A percentile compares a stretch with the other conserved stretches of the same genome.
Evolutionary conservation across 495 filamentous ascomycete species (phyloP).

Genomic region (Hypoxylon lienhwacheense): DNA sequence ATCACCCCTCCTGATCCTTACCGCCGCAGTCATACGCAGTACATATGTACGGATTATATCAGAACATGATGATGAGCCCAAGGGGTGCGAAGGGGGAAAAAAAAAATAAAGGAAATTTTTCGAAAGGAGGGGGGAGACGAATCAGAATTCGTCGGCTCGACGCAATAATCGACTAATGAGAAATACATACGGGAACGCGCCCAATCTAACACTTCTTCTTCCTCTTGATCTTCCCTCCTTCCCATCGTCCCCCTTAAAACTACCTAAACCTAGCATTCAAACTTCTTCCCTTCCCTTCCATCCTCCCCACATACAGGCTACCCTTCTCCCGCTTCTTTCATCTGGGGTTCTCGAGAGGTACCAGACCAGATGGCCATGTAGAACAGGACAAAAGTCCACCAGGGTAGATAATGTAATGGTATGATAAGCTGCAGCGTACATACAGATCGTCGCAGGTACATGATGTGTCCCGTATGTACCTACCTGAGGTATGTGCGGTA

Average conservation of each 20-base stretch:
- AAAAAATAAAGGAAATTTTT: slow-evolving; percentile 2
- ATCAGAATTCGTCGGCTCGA: slow-evolving; percentile 32
- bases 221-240: background rate
- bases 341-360: slow-evolving; percentile 10
- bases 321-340: background rate
- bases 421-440: slow-evolving; percentile 32
- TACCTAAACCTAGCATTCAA: too few species aligned
- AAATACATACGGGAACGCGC: slow-evolving; percentile 12
- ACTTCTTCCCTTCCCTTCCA: background rate
- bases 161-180: slow-evolving; percentile 32
- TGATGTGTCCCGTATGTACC: too few species aligned
- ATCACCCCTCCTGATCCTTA: slow-evolving; percentile 5
- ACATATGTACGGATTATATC: background rate
- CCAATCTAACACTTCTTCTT: slow-evolving; percentile 10
- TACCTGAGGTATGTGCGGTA: background rate
- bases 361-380: too few species aligned
- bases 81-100: background rate
- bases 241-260: slow-evolving; percentile 17
- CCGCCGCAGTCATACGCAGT: background rate
- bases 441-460: slow-evolving; percentile 31
- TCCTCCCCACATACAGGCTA: slow-evolving; percentile 22
- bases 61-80: background rate
- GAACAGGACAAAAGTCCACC: too few species aligned
- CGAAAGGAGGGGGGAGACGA: slow-evolving; percentile 18
- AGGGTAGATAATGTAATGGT: slow-evolving; percentile 30